Conservation (phyloP, 2,329 filamentous ascomycete genomes). For the Volutella citrinella region DNA sequence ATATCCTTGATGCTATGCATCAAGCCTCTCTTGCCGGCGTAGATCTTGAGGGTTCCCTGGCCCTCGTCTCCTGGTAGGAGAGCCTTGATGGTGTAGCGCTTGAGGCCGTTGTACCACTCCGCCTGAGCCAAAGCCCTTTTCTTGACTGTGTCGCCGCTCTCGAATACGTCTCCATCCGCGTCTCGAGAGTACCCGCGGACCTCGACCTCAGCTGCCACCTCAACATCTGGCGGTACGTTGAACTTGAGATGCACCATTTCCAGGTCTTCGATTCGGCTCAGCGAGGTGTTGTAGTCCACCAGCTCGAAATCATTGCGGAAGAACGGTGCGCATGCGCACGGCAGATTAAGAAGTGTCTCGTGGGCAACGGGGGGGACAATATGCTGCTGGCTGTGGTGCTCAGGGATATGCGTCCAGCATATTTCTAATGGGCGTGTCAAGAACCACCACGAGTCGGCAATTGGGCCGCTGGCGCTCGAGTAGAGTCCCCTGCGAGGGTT, state of each 20-base stretch:
- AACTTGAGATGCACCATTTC: constrained; percentile 92
- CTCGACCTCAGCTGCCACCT: constrained; percentile 90
- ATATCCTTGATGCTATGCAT: constrained; percentile 99
- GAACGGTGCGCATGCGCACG: constrained; percentile 80
- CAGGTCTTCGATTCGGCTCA: constrained; percentile 81
- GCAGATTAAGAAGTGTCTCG: constrained; percentile 81
- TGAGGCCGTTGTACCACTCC: constrained; percentile 83
- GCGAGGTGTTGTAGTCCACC: constrained; percentile 85
- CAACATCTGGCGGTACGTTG: constrained; percentile 82
- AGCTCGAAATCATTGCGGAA: constrained; percentile 81
- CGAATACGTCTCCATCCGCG: constrained; percentile 86
- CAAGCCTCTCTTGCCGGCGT: constrained; percentile 88
- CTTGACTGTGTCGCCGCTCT: constrained; percentile 80
- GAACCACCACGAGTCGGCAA: constrained; percentile 90
- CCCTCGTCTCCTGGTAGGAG: constrained; percentile 89
- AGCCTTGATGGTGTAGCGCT: constrained; percentile 91
- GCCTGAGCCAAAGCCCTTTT: constrained; percentile 89
- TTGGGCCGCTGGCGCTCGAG: constrained; percentile 65
- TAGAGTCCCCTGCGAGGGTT: constrained; percentile 78
- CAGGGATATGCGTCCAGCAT: constrained; percentile 93
- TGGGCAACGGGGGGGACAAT: constrained; percentile 84
- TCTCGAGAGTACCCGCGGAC: constrained; percentile 77
- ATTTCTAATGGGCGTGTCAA: constrained; percentile 83
- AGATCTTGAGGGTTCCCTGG: constrained; percentile 82
- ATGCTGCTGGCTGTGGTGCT: constrained; percentile 85